Conservation (phyloP, 192 early-diverging fungal genomes). For the Coemansia sp. region DNA sequence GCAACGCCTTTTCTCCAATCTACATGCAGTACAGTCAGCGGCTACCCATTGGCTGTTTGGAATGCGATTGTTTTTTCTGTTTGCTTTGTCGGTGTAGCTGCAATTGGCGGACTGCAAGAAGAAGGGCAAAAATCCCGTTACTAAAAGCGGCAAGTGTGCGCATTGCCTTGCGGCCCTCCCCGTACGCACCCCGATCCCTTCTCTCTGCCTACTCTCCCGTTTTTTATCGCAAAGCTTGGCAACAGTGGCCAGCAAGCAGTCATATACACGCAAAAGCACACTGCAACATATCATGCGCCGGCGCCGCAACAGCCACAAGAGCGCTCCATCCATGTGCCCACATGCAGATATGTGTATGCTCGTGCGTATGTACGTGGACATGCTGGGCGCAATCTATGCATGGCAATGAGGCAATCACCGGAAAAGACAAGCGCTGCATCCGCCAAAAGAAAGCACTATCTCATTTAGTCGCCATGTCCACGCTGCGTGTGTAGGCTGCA, state of each 20-base stretch:
- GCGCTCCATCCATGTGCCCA: background rate
- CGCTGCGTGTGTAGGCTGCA: background rate
- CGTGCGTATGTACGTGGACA: background rate
- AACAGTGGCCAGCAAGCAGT: background rate
- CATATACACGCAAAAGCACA: background rate
- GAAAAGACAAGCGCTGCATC: background rate
- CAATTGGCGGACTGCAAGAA: background rate
- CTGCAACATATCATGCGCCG: too few relatives aligned
- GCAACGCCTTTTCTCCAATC: background rate
- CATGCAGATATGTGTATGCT: background rate
- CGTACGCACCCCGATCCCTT: background rate
- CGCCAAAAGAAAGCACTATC: background rate
- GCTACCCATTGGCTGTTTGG: background rate
- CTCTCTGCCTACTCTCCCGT: background rate
- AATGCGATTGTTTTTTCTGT: background rate
- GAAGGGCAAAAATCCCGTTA: background rate
- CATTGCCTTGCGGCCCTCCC: background rate
- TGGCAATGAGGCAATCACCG: background rate
- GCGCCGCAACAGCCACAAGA: background rate
- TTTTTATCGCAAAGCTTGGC: background rate
- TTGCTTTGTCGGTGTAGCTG: background rate
- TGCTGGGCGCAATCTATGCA: background rate
- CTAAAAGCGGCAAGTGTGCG: background rate
- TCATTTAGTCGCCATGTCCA: background rate
- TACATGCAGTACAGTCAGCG: background rate